Evolutionary conservation across 805 yeast genomes (phyloP).

Genomic region (Kluyveromyces aestuarii): DNA sequence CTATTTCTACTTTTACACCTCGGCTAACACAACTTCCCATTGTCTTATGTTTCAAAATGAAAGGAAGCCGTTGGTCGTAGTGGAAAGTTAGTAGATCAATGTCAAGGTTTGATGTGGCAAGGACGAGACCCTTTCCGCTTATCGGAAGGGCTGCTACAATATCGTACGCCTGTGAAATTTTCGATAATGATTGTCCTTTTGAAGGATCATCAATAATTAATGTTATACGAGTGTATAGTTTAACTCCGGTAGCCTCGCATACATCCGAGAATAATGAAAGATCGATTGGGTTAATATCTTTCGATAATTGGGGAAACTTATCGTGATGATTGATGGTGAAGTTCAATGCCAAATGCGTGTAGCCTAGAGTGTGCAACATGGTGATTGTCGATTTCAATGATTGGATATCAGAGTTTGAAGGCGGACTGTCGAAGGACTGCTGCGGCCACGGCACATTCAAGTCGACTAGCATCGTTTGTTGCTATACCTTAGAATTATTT

Average conservation of each 20-base stretch:
- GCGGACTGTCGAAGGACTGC: slow-evolving; percentile 34
- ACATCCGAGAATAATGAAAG: slow-evolving; percentile 21
- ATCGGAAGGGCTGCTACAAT: slow-evolving; percentile 73
- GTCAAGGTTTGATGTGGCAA: slow-evolving; percentile 68
- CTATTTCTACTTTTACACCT: slow-evolving; percentile 76
- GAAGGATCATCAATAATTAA: slow-evolving; percentile 68
- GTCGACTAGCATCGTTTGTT: slow-evolving; percentile 42
- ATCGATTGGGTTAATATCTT: slow-evolving; percentile 37
- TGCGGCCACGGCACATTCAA: slow-evolving; percentile 71
- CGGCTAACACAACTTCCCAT: slow-evolving; percentile 74
- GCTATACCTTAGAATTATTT: background rate
- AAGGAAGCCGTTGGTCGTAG: slow-evolving; percentile 55
- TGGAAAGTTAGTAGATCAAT: slow-evolving; percentile 75
- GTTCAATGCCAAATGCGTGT: slow-evolving; percentile 70
- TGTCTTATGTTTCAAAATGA: slow-evolving; percentile 73
- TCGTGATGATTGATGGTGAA: slow-evolving; percentile 43
- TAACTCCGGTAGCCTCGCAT: slow-evolving; percentile 32
- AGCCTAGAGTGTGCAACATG: slow-evolving; percentile 53
- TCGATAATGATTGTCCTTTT: slow-evolving; percentile 47
- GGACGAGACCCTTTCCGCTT: slow-evolving; percentile 68
- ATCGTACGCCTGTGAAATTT: slow-evolving; percentile 46
- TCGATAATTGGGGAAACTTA: slow-evolving; percentile 40
- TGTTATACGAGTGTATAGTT: slow-evolving; percentile 64
- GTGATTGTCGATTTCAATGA: slow-evolving; percentile 41
- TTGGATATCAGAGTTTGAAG: slow-evolving; percentile 34